Base-by-base conservation (phyloP, 805 yeast genomes). In the Tetrapisispora arboricola region DNA sequence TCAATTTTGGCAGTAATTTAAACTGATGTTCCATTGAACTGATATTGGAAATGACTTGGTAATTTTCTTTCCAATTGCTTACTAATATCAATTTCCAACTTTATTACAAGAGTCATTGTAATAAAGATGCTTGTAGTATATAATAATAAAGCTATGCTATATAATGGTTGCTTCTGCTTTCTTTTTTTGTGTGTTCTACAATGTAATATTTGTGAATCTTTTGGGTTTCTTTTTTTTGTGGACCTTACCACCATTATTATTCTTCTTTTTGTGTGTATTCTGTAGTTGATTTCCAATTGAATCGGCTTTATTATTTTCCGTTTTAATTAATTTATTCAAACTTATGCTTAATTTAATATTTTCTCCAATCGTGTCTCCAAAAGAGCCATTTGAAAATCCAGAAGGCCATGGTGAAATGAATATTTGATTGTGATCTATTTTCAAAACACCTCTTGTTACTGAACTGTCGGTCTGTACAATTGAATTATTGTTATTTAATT, bases 401-500 rank as follows among this genome's bases (percentile, higher is more conserved):
- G 50, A 30, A 12, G 29, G 27, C 57, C 57, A 49, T 4, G 55
- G 55, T 12, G 50, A 42, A 10, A 51, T 46, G 37, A 47, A 52
- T 19, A 53, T 24, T 15, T 41, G 44, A 32, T 38, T 46, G 16
- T 45, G 51, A 29, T 46, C 55, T n/a, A 54, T 38, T 6, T 36
- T 39, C n/a, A 55, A 16, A 5, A 53, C 32, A 2, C 58, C 58
- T 34, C 58, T 45, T n/a, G 28, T 31, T 18, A 50, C 20, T 11
- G 43, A 26, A 25, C 35, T 35, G 21, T 35, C 18, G 9, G 48
- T 38, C 24, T 35, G 31, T 4, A 41, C 27, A 12, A 46, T 16
- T 19, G 24, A 13, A 17, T 46, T 18, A 19, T 32, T 18, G 3
- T 38, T 28, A 6, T 38, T 36, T 10, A 51, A 6, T 13, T 30